Evolutionary conservation across 371 early-diverging fungal species (phyloP), one percentile per base, ranked within the genome.

Genomic region (Umbelopsis sp.): DNA sequence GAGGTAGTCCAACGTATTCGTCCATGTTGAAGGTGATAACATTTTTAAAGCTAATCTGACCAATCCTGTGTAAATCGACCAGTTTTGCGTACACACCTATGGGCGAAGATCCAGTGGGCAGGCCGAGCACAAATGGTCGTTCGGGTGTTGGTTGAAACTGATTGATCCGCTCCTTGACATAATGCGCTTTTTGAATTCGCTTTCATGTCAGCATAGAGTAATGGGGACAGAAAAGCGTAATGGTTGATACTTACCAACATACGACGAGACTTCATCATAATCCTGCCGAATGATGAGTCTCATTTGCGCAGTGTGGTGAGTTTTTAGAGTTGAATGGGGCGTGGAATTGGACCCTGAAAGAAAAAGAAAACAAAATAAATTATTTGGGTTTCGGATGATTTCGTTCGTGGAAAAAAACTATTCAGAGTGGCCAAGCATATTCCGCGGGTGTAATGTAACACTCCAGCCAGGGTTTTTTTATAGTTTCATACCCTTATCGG

Each of bases 251-350:
- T 70, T 78, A 87, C 86, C 86, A 63, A 85, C 79, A 71, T 87
- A 84, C 51, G 79, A 75, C 50, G 81, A 80, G n/a, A 86, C 88
- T 64, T 80, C 83, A 50, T 87, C 85, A 69, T 81, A 86, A 62
- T 86, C 87, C 71, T 87, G 76, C 67, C 89, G 84, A 68, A 90
- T 85, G 73, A 90, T 86, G 38, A 90, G 83, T 75, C 90, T 84
- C 90, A 90, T 89, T 57, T 35, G 57, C 16, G 29, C 32, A 16
- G 7, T 41, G 41, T 41, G 41, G 12, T 57, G 35, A 32, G 29
- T 4, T 35, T 37, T 18, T 20, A 16, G 64, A 25, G 22, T 16
- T 41, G 41, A 41, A 25, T 64, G 14, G 22, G 1, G 20, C 0
- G 9, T n/a, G 64, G 10, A 22, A 35, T 16, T 44, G 46, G 64